These are phyloP conservation scores for Pseudisothecium myosuroides DNA, from an alignment of 225 moss, liverwort and hornwort genomes.

Conservation along the genomic window DNA sequence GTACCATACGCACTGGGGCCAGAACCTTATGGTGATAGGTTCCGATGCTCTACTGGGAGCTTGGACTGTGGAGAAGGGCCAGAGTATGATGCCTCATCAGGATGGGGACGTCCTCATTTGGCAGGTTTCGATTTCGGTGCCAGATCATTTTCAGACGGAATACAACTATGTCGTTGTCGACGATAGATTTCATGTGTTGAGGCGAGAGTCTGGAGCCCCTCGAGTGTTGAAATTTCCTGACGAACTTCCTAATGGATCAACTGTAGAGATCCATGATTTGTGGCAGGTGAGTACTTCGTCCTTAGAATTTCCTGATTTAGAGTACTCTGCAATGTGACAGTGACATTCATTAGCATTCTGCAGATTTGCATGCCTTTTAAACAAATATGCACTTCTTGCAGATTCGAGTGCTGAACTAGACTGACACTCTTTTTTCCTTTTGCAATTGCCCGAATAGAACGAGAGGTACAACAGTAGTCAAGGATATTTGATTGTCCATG, in stretches of 20 bases:
- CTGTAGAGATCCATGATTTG: conserved; percentile 60
- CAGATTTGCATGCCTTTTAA: background rate
- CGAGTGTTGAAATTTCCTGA: conserved; percentile 50
- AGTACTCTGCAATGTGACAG: background rate
- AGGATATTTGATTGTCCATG: background rate
- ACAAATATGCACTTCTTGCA: background rate
- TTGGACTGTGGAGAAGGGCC: conserved; percentile 42
- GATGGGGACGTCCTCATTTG: conserved; percentile 57
- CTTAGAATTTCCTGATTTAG: background rate
- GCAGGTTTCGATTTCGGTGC: conserved; percentile 63
- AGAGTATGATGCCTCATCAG: conserved; percentile 49
- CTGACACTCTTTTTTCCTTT: background rate
- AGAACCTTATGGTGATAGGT: conserved; percentile 55
- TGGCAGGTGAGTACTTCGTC: conserved; percentile 58
- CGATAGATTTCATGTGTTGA: conserved; percentile 44
- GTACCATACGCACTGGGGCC: conserved; percentile 76
- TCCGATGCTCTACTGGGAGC: conserved; percentile 59
- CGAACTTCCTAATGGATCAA: conserved; percentile 47
- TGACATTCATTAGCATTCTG: too few species aligned
- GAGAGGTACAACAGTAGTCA: background rate
- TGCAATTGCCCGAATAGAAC: background rate
- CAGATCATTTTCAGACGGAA: conserved; percentile 62
- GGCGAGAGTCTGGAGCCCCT: conserved; percentile 62
- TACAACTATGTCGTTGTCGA: conserved; percentile 72
- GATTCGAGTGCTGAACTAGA: background rate